Evolutionary conservation across 1,284 basidiomycete species (phyloP).

Genomic region (Filobasidium uniguttulatum): DNA sequence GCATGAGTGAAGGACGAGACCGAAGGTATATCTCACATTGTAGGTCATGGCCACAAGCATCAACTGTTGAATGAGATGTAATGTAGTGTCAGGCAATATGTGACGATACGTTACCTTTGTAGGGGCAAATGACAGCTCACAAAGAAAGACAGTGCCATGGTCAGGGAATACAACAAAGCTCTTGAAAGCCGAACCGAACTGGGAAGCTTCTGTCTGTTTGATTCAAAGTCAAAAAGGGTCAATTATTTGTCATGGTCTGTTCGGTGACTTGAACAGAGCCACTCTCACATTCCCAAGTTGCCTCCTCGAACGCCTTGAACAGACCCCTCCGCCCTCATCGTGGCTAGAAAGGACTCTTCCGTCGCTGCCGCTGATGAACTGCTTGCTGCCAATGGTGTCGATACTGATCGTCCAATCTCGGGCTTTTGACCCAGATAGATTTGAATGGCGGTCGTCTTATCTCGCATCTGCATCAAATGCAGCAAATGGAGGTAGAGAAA

Average conservation of each 20-base stretch:
- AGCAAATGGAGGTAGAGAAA: constrained; percentile 29
- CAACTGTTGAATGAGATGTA: constrained; percentile 21
- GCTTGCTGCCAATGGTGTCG: constrained; percentile 1
- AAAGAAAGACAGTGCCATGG: constrained; percentile 33
- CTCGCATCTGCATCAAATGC: constrained; percentile 22
- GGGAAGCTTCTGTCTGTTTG: not conserved
- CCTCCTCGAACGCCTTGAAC: constrained; percentile 17
- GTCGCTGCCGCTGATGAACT: not conserved
- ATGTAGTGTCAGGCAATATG: not conserved
- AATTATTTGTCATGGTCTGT: not conserved
- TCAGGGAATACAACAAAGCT: constrained; percentile 27
- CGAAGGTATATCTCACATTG: constrained; percentile 17
- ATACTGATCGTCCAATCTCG: constrained; percentile 13
- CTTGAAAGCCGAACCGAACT: constrained; percentile 17
- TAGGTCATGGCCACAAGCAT: constrained; percentile 41
- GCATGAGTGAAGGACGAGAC: not conserved
- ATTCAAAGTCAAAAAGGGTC: too few species aligned
- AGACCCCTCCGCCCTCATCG: constrained; percentile 19
- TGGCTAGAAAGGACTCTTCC: constrained; percentile 15
- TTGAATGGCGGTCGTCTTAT: constrained; percentile 22
- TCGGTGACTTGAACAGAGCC: not conserved
- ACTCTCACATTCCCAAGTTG: constrained; percentile 24
- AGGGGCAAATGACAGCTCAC: constrained; percentile 22
- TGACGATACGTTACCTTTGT: not conserved
- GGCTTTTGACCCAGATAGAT: constrained; percentile 15